Percentiles rank a stretch among this genome's conserved stretches.
Evolutionary conservation across 164 flowering plant genomes (phyloP).

Genomic region (Taxillus chinensis): DNA sequence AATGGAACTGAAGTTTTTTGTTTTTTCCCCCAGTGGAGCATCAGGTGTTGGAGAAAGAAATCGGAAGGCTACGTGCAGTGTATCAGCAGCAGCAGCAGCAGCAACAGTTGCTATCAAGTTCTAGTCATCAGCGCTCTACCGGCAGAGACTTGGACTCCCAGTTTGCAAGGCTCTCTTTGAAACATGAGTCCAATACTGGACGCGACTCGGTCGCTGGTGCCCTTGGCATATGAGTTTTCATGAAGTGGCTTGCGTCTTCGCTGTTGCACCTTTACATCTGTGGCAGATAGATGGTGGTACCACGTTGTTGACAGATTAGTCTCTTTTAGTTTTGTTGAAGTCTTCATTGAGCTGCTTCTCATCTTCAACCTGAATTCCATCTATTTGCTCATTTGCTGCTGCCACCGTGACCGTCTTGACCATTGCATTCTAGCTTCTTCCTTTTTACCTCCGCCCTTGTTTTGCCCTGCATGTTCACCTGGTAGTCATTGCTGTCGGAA

Average conservation of each 20-base stretch:
- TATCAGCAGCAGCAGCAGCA: slow-evolving; percentile 49
- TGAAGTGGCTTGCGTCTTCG: not conserved
- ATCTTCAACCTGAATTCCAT: slow-evolving; percentile 1
- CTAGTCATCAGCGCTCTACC: slow-evolving; percentile 50
- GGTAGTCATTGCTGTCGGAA: slow-evolving; percentile 27
- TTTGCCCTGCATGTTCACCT: slow-evolving; percentile 31
- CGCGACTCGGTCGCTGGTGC: slow-evolving; percentile 41
- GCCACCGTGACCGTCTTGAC: not conserved
- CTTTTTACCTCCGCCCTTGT: slow-evolving; percentile 1
- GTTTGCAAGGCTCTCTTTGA: slow-evolving; percentile 64
- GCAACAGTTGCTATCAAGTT: slow-evolving; percentile 29
- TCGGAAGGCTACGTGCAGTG: slow-evolving; percentile 50
- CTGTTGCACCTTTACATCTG: not conserved
- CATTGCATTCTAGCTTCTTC: not conserved
- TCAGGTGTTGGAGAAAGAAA: slow-evolving; percentile 87
- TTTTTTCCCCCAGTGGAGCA: slow-evolving; percentile 63
- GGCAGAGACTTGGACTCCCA: slow-evolving; percentile 79
- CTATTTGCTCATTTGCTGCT: too few species aligned
- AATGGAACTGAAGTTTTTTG: not conserved
- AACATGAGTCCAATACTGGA: slow-evolving; percentile 42
- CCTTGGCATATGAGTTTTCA: slow-evolving; percentile 29
- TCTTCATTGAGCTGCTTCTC: not conserved
- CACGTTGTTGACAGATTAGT: slow-evolving; percentile 5
- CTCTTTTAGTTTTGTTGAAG: slow-evolving; percentile 4
- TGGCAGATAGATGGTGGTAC: too few species aligned